Evolutionary conservation across 1,284 basidiomycete genomes (phyloP), one percentile per base, ranked within the genome.

Genomic region (Pseudozyma sp.): DNA sequence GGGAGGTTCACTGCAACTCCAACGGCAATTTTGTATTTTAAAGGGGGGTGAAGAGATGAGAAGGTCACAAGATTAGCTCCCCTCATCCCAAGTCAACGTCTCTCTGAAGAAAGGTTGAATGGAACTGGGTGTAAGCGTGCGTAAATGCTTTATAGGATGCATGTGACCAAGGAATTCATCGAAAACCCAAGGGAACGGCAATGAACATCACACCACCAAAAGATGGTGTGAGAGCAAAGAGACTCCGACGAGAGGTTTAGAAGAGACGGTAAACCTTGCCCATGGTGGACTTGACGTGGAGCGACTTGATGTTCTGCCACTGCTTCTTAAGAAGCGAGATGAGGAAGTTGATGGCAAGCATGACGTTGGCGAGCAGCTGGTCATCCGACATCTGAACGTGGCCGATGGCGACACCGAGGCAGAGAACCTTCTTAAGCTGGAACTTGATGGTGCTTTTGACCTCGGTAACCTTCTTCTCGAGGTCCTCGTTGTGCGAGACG

Each of bases 261-360:
- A 92, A 96, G 78, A 96, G 89, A 80, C 95, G 94, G 85, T 95
- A 88, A 73, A 95, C 93, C 88, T 97, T 97, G 89, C 96, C 95
- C 96, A 98, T 99, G 85, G 96, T 96, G 81, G 90, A 90, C 90
- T 99, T 99, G 89, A 99, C 91, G 89, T 97, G 94, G 78, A 99
- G 89, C 70, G 94, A 97, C 88, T 95, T 96, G 88, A 99, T 92
- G 88, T 99, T 99, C 87, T 98, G 96, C 95, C 95, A 98, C 78
- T 97, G 95, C 91, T 99, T 99, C 91, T 99, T 99, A 86, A 99
- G 91, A 68, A 99, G 89, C 44, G 97, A 98, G 85, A 99, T 93
- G 80, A 99, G 89, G 91, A 99, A 99, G 91, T 99, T 99, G 90
- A 99, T 96, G 87, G 94, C 56, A 83, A 99, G 88, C 97, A 99